Evolutionary conservation across 1,139 yeast genomes (phyloP).

Genomic region (Candida sp.): DNA sequence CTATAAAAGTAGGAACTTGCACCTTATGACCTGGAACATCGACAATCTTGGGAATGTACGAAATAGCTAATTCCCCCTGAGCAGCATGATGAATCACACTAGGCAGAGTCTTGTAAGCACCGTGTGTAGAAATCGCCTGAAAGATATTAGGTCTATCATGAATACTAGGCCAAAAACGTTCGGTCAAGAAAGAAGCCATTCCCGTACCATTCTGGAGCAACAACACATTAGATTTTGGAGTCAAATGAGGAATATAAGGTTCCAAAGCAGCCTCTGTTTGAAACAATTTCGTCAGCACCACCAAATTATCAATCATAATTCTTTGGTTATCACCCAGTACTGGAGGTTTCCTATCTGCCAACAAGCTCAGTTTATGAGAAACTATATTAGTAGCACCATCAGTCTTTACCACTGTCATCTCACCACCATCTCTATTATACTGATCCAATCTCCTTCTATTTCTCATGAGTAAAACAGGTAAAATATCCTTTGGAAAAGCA

Average conservation of each 20-base stretch:
- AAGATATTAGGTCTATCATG: conserved; percentile 51
- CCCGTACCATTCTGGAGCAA: conserved; percentile 84
- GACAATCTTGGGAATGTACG: conserved; percentile 13
- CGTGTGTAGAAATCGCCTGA: conserved; percentile 82
- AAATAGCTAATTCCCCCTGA: conserved; percentile 52
- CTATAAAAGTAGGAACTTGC: conserved; percentile 27
- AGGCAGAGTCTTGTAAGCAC: conserved; percentile 50
- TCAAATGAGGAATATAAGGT: conserved; percentile 39
- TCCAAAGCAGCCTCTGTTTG: conserved; percentile 47
- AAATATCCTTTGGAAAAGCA: conserved; percentile 17
- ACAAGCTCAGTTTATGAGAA: neutral
- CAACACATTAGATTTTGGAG: conserved; percentile 48
- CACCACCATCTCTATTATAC: conserved; percentile 20
- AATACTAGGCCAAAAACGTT: conserved; percentile 51
- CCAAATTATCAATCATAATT: conserved; percentile 43
- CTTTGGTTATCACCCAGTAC: neutral
- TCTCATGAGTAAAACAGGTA: conserved; percentile 38
- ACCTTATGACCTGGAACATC: conserved; percentile 7
- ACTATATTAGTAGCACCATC: neutral
- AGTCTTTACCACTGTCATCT: neutral
- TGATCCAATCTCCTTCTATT: conserved; percentile 33
- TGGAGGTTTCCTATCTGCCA: conserved; percentile 1
- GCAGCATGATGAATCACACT: conserved; percentile 67
- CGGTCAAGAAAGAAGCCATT: conserved; percentile 49
- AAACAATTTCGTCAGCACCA: conserved; percentile 64